Evolutionary conservation across 805 yeast species (phyloP), one percentile per base, ranked within the genome.

Genomic region (Saccharomycopsis amapae): DNA sequence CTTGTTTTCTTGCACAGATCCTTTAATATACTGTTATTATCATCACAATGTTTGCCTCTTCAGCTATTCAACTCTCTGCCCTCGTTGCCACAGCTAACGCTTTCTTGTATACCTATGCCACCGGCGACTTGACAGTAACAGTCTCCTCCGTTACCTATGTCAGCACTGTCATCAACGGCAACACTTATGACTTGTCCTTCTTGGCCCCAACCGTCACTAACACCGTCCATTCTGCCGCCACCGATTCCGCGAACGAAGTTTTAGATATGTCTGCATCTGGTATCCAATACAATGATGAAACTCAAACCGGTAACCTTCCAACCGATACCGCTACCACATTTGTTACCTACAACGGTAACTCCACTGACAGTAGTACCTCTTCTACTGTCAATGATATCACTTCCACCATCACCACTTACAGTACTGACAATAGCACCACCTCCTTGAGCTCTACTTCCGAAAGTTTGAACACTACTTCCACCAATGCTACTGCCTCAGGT

Each of bases 101-200:
- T 15, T 50, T 50, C 24, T 36, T 47, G 20, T 50, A 50, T 34
- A 47, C 51, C 13, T 50, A 47, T 24, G 35, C 46, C n/a, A 48
- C 48, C 9, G 53, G 46, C n/a, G 51, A 47, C 7, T 31, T 50
- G 5, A 40, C 44, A 12, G 39, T 40, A 17, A 47, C 51, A 3
- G 42, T 50, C 2, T 35, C 51, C 1, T 25, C 25, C 7, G 42
- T 20, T 13, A 44, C 51, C 7, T 42, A 25, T 24, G 34, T 50
- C 36, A 50, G 53, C 32, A 50, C 53, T 15, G 46, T 42, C 23
- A 32, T 36, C 22, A 40, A 47, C 32, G 50, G 49, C 18, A 23
- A 25, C 18, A 50, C 53, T 10, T 50, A 50, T 20, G 51, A 39
- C 15, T 24, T 40, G 12, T 44, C 48, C 13, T 50, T 50, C 34